phyloP scores from a whole-genome alignment of 2,329 filamentous ascomycete genomes.

The Aureobasidium sp. region DNA sequence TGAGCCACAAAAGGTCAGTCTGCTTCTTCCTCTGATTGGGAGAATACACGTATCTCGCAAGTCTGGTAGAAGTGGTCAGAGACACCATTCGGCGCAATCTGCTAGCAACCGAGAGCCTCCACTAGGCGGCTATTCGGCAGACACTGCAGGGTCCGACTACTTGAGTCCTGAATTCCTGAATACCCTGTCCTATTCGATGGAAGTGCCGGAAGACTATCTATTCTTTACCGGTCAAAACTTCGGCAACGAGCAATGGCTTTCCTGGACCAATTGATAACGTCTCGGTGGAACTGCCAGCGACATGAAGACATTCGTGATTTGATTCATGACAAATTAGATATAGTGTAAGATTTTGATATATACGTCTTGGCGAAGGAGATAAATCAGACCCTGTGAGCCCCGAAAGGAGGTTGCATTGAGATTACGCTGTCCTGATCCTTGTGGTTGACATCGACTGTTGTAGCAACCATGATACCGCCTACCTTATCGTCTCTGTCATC shows the following conservation, averaged over 20 bases:
- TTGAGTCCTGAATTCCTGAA: neutral
- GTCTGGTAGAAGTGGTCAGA: neutral
- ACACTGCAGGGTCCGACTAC: neutral
- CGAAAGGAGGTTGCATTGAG: neutral
- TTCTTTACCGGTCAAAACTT: slow-evolving; percentile 3
- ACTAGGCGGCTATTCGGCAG: neutral
- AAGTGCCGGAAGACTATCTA: slow-evolving; percentile 7
- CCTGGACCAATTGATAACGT: neutral
- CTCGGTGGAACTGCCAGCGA: neutral
- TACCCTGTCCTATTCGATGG: slow-evolving; percentile 9
- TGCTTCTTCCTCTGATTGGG: slow-evolving; percentile 10
- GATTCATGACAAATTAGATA: neutral
- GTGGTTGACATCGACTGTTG: slow-evolving; percentile 11
- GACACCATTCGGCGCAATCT: neutral
- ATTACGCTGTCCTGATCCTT: slow-evolving; percentile 3
- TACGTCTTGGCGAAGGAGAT: neutral
- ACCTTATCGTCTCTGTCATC: slow-evolving; percentile 11
- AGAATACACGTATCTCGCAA: slow-evolving; percentile 12
- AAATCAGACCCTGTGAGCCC: neutral
- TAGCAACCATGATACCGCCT: slow-evolving; percentile 11
- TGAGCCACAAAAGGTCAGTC: slow-evolving; percentile 3
- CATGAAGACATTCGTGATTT: neutral
- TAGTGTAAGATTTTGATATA: neutral
- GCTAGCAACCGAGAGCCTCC: too few relatives aligned
- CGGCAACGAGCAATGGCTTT: slow-evolving; percentile 2